These are phyloP conservation scores for Lasiosphaeris hirsuta DNA, from an alignment of 495 filamentous ascomycete species.

Conservation along the genomic window DNA sequence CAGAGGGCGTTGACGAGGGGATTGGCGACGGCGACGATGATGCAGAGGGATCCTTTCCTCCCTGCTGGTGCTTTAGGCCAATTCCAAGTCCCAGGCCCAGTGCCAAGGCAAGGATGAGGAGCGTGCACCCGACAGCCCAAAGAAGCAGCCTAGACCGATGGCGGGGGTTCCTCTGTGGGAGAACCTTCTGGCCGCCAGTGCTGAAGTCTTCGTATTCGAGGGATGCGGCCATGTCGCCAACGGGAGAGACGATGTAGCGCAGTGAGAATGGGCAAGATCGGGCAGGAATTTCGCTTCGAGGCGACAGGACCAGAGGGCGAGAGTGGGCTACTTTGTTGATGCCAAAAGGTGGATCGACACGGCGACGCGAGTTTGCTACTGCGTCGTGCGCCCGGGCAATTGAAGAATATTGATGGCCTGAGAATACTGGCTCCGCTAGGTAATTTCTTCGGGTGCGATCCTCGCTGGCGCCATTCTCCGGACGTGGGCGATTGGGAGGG, in stretches of 20 bases:
- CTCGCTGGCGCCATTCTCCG: no score
- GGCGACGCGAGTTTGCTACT: no score
- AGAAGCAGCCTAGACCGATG: constrained; percentile 15
- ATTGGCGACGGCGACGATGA: background rate
- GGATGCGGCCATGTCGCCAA: background rate
- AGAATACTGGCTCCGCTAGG: no score
- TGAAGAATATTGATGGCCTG: no score
- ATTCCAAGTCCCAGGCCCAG: constrained; percentile 24
- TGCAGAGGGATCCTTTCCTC: background rate
- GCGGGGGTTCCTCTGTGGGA: background rate
- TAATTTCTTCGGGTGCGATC: no score
- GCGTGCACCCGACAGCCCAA: constrained; percentile 7
- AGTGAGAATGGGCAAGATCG: background rate
- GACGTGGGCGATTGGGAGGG: background rate
- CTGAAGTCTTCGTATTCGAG: background rate
- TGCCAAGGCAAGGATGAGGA: constrained; percentile 12
- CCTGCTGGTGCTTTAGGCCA: constrained; percentile 14
- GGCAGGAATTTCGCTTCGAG: no score
- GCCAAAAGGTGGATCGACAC: no score
- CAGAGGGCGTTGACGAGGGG: constrained; percentile 7
- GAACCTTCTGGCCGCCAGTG: background rate
- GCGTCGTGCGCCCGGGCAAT: no score
- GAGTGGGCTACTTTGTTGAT: no score
- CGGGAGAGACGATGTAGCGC: background rate
- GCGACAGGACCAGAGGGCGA: no score